phyloP scores from a whole-genome alignment of 306 rosid genomes.

The Dalbergia cultrata region DNA sequence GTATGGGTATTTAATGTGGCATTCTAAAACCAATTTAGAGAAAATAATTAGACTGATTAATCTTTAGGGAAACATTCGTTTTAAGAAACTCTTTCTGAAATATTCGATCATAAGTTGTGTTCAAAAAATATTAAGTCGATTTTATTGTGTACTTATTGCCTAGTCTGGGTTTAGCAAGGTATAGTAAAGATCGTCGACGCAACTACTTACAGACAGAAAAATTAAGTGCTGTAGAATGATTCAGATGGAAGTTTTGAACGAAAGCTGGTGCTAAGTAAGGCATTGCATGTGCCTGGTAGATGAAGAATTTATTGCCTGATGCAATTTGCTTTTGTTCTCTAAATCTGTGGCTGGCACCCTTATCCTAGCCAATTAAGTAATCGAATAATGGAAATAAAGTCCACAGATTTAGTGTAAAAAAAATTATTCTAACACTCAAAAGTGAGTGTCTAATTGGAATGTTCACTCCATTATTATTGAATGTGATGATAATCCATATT shows the following conservation, averaged over 20 bases:
- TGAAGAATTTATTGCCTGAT: conserved; percentile 59
- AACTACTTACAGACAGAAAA: conserved; percentile 4
- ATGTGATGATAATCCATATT: too few species aligned
- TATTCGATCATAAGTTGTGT: background rate
- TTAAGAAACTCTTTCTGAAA: background rate
- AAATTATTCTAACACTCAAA: too few species aligned
- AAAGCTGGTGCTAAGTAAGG: conserved; percentile 32
- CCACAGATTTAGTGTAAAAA: background rate
- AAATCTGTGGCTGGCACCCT: conserved; percentile 43
- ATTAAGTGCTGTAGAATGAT: conserved; percentile 16
- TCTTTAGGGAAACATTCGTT: background rate
- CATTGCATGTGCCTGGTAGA: conserved; percentile 67
- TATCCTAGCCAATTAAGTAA: conserved; percentile 23
- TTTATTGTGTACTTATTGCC: background rate
- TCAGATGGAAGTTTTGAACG: conserved; percentile 24
- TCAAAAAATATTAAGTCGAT: background rate
- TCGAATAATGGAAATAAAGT: conserved; percentile 10
- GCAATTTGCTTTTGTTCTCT: conserved; percentile 27
- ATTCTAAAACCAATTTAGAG: conserved; percentile 18
- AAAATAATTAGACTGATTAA: background rate
- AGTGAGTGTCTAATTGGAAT: too few species aligned
- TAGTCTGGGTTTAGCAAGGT: conserved; percentile 4
- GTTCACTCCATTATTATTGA: too few species aligned
- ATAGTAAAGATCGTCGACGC: conserved; percentile 34
- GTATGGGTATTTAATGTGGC: conserved; percentile 28